Evolutionary conservation across 2,329 filamentous ascomycete genomes (phyloP).

Genomic region (Xylariaceae sp.): DNA sequence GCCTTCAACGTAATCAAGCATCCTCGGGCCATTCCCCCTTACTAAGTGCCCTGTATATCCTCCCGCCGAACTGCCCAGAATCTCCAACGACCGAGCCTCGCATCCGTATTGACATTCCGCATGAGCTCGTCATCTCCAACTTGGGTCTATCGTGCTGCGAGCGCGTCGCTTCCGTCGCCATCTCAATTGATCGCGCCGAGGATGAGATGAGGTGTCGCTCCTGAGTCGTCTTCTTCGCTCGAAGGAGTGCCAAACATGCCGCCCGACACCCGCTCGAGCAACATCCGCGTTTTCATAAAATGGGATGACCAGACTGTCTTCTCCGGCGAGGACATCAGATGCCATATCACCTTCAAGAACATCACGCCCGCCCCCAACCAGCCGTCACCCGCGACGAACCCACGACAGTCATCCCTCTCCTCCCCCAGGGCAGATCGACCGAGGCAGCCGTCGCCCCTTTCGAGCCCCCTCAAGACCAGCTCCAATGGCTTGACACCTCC

Average conservation of each 20-base stretch:
- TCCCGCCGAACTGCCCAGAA: too few species aligned
- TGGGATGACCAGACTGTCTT: constrained; percentile 95
- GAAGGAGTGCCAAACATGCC: constrained; percentile 43
- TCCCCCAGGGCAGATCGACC: constrained; percentile 33
- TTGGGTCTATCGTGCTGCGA: background rate
- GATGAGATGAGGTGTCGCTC: constrained; percentile 22
- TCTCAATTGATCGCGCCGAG: background rate
- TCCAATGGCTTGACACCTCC: constrained; percentile 45
- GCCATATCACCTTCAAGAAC: constrained; percentile 95
- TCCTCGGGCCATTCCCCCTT: too few species aligned
- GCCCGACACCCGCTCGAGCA: constrained; percentile 47
- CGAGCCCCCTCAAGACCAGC: constrained; percentile 38
- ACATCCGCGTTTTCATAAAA: constrained; percentile 92
- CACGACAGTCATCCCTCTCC: constrained; percentile 22
- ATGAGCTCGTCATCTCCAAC: background rate
- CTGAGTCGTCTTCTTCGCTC: constrained; percentile 30
- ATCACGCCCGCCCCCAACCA: constrained; percentile 49
- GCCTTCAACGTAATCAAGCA: too few species aligned
- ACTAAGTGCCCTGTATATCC: too few species aligned
- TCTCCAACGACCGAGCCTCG: background rate
- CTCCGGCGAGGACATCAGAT: constrained; percentile 92
- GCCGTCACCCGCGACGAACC: constrained; percentile 21
- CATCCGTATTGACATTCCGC: background rate
- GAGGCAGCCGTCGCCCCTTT: constrained; percentile 41
- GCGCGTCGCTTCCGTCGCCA: too few species aligned